Evolutionary conservation across 208 protist genomes (phyloP).

Genomic region (Leishmania turanica): DNA sequence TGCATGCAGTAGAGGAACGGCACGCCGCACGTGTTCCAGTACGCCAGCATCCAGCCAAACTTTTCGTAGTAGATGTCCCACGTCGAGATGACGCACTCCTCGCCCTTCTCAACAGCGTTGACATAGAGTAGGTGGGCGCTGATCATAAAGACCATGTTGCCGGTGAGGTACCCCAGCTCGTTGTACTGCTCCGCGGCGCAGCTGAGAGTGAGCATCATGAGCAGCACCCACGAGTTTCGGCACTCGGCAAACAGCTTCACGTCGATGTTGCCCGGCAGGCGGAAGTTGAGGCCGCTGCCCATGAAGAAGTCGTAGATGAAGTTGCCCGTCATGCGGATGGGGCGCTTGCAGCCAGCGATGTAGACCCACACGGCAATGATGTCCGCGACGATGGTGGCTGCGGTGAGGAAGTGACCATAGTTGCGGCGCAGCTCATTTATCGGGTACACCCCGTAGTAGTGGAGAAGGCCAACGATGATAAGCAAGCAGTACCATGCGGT

Average conservation of each 20-base stretch:
- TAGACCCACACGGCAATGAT: constrained; percentile 78
- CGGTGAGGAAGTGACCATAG: constrained; percentile 81
- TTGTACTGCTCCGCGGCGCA: constrained; percentile 88
- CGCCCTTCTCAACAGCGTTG: constrained; percentile 95
- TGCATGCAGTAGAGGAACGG: constrained; percentile 95
- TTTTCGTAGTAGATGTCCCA: constrained; percentile 97
- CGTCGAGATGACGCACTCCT: constrained; percentile 94
- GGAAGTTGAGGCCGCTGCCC: constrained; percentile 89
- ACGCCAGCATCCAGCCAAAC: constrained; percentile 95
- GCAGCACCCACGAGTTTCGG: constrained; percentile 94
- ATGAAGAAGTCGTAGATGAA: constrained; percentile 97
- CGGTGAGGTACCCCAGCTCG: constrained; percentile 76
- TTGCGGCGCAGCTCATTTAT: constrained; percentile 63
- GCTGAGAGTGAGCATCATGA: constrained; percentile 93
- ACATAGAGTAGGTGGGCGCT: constrained; percentile 94
- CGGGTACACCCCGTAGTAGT: constrained; percentile 72
- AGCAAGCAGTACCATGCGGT: constrained; percentile 86
- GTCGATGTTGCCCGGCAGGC: constrained; percentile 91
- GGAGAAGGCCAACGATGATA: constrained; percentile 53
- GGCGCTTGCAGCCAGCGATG: constrained; percentile 52
- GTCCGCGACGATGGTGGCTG: constrained; percentile 80
- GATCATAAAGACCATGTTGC: constrained; percentile 93
- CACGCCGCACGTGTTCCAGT: constrained; percentile 96
- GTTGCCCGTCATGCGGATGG: constrained; percentile 90
- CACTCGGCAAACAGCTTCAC: constrained; percentile 95